Base-by-base conservation (phyloP, 371 early-diverging fungal genomes). In the Mucor lusitanicus region DNA sequence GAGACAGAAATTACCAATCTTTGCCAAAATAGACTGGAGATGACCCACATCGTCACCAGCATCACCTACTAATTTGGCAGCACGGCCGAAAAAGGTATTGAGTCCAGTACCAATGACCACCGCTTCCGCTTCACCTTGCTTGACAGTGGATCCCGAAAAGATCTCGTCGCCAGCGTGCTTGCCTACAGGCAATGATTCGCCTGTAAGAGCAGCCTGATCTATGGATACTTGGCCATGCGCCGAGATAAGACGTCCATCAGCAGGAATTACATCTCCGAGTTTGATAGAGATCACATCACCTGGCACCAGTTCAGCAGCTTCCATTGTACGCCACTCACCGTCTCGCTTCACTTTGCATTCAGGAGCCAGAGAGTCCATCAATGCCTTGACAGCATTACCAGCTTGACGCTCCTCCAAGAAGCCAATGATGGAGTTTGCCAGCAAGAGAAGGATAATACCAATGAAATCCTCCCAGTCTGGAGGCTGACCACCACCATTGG, bases 71-170 rank as follows among this genome's bases (percentile, higher is more conserved):
- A 90, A 84, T 70, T 85, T 80, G 71, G 91, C 92, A 54, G 94
- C 94, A 64, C 87, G 88, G 39, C 95, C 95, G 69, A 95, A 91
- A 75, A 91, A 92, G 30, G 95, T 95, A 73, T 88, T 86, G 61
- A 83, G 48, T 13, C 94, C 95, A 15, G 94, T 94, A 50, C 83
- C 85, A 42, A 92, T 91, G 39, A 94, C 94, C 8, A 94, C 79
- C 25, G 93, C 95, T 62, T 82, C 83, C 25, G 91, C 92, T 74
- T 94, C 92, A 42, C 95, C 95, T 79, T 94, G 94, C 82, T 94
- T 92, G 63, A 95, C 94, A 11, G 93, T 92, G 1, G 89, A 84
- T 25, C 83, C 82, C 33, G 92, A 92, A 69, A 86, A 86, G 55
- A 91, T 78, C 70, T 88, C 85, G 42, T 88, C 85, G 33, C 82